A percentile compares a stretch with the other conserved stretches of the same genome.
Evolutionary conservation across 768 basidiomycete species (phyloP).

Genomic region (Suillus weaverae): DNA sequence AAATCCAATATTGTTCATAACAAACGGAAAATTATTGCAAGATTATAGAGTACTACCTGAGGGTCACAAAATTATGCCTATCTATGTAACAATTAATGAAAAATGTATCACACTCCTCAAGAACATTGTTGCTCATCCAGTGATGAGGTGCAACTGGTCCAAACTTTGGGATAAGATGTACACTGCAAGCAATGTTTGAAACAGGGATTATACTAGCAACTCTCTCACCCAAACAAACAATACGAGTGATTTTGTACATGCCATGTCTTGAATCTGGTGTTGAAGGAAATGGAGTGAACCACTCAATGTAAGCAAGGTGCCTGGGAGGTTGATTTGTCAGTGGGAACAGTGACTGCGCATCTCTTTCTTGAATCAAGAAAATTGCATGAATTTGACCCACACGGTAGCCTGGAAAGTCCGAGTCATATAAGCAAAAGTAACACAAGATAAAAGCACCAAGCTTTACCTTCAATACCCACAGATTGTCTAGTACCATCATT

Average conservation of each 20-base stretch:
- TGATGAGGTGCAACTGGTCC: too few relatives aligned
- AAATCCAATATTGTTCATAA: too few relatives aligned
- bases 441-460: neutral
- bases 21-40: too few relatives aligned
- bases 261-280: slow-evolving; percentile 20
- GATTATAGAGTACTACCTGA: neutral
- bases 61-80: neutral
- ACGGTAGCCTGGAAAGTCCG: slow-evolving; percentile 6
- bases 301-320: slow-evolving; percentile 13
- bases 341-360: slow-evolving; percentile 16
- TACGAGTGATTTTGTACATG: slow-evolving; percentile 25
- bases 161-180: too few relatives aligned
- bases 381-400: slow-evolving; percentile 11
- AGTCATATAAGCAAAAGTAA: slow-evolving; percentile 15
- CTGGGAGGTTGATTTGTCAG: slow-evolving; percentile 17
- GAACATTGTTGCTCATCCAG: too few relatives aligned
- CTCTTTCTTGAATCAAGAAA: slow-evolving; percentile 10
- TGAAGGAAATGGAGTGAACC: slow-evolving; percentile 24
- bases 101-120: too few relatives aligned
- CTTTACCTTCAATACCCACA: slow-evolving; percentile 17
- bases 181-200: too few relatives aligned
- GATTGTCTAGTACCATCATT: slow-evolving; percentile 5
- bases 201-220: too few relatives aligned
- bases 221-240: too few relatives aligned
- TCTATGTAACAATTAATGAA: neutral